Evolutionary conservation across 1,284 basidiomycete genomes (phyloP).

Genomic region (Neotropicomus parvogracilis): DNA sequence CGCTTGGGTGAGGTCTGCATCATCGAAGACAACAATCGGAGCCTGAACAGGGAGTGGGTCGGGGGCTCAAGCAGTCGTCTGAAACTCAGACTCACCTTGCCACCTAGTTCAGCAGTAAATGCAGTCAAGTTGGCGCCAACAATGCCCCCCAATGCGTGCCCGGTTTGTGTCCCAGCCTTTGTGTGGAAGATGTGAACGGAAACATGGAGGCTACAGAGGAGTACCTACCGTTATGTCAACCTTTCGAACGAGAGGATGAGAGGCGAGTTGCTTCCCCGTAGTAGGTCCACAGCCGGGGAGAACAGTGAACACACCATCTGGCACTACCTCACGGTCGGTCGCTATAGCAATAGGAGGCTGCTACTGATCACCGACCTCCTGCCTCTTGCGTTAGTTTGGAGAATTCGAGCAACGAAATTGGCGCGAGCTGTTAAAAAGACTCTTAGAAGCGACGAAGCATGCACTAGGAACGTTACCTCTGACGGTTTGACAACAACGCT

Average conservation of each 20-base stretch:
- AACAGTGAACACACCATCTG: constrained; percentile 68
- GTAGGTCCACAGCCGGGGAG: constrained; percentile 65
- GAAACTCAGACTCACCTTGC: constrained; percentile 51
- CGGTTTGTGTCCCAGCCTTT: constrained; percentile 75
- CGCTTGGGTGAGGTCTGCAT: constrained; percentile 65
- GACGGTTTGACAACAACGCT: constrained; percentile 81
- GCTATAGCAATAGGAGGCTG: neutral
- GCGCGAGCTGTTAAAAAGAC: constrained; percentile 53
- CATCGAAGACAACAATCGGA: constrained; percentile 73
- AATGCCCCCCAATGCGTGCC: constrained; percentile 63
- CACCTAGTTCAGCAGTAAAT: constrained; percentile 79
- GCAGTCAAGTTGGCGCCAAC: constrained; percentile 69
- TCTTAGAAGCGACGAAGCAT: neutral
- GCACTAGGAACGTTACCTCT: constrained; percentile 42
- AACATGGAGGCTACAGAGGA: neutral
- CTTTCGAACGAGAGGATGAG: constrained; percentile 65
- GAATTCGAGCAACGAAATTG: constrained; percentile 74
- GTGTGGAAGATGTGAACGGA: constrained; percentile 5
- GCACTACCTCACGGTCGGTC: constrained; percentile 45
- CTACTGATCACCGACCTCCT: constrained; percentile 48
- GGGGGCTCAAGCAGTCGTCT: neutral
- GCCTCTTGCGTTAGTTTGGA: constrained; percentile 59
- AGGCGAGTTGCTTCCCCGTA: constrained; percentile 62
- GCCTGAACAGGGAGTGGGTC: constrained; percentile 44
- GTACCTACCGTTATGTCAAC: constrained; percentile 73